Base-by-base conservation (phyloP, 1,284 basidiomycete species). In the Wolfiporia cocos region DNA sequence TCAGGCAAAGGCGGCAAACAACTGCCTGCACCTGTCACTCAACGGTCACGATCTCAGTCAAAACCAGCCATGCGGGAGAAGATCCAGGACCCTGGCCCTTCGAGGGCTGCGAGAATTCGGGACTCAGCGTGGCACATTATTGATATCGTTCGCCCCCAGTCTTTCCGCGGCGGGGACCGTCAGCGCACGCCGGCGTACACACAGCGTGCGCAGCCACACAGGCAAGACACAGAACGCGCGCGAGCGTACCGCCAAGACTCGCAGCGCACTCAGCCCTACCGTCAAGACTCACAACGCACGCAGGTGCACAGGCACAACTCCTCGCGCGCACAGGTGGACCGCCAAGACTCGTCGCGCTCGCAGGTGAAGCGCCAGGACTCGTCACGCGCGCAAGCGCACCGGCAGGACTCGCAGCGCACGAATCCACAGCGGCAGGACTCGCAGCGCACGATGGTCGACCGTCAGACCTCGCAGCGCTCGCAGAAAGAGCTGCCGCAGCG, bases 21-120 rank as follows among this genome's bases (percentile, higher is more conserved):
- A n/a, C 58, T 66, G 31, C 62, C 65, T 5, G 52, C 54, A 19
- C 67, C 67, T 12, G 64, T 60, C 38, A 65, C 62, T 20, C 53
- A 55, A 37, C 55, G 55, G 24, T 57, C 47, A 18, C 58, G 61
- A 45, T 63, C 59, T 20, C 51, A 49, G 21, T 59, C 59, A 39
- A 49, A 49, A 36, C 47, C 42, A 19, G 42, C 29, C 23, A 33
- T 38, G 20, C n/a, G 32, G 28, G 42, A 43, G 42, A 43, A 43
- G n/a, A 9, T 14, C 26, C 26, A 28, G 26, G 9, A 14, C 26
- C 7, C 26, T 28, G 9, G 7, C 26, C 9, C 14, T 28, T 7
- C 9, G 26, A 28, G 14, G 26, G 26, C 26, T 9, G 7, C 26
- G 26, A 14, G 14, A 28, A 7, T 14, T 14, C 7, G 14, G 14